A percentile compares a stretch with the other conserved stretches of the same genome.
phyloP scores from a whole-genome alignment of 2,329 filamentous ascomycete species.

The Cadophora sp. region DNA sequence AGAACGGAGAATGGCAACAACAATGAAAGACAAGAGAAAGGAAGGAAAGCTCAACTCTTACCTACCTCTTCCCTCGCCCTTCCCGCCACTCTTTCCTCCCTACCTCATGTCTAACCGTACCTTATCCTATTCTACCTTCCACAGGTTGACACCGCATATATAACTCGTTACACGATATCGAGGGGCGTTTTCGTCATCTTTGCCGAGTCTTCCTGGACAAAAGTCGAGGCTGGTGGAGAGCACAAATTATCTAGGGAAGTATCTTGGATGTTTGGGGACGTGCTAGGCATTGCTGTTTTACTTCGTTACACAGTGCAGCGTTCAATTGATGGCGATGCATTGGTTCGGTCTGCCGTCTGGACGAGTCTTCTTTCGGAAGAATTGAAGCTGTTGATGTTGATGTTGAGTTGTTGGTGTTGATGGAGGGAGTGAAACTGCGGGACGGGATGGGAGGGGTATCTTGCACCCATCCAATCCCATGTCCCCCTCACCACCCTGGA shows the following conservation, averaged over 20 bases:
- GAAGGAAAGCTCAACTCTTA: not conserved
- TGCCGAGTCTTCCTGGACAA: not conserved
- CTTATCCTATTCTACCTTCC: not conserved
- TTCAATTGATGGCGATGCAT: not conserved
- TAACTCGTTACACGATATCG: not conserved
- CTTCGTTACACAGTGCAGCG: not conserved
- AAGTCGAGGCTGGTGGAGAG: not conserved
- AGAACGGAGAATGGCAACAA: not conserved
- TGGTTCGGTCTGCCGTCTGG: not conserved
- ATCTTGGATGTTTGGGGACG: not conserved
- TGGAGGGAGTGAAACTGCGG: too few relatives aligned
- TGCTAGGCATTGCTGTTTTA: not conserved
- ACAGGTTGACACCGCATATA: not conserved
- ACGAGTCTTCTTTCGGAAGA: not conserved
- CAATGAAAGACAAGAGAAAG: not conserved
- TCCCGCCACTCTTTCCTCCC: not conserved
- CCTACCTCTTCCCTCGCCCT: not conserved
- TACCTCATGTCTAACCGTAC: not conserved
- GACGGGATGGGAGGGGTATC: not conserved
- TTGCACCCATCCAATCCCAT: too few relatives aligned
- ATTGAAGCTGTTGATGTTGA: slow-evolving; percentile 1
- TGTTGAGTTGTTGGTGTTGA: too few relatives aligned
- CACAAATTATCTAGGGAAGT: not conserved
- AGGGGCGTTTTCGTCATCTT: not conserved
- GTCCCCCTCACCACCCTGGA: too few relatives aligned